Base-by-base conservation (phyloP, 768 basidiomycete genomes). In the Rhizopogon vinicolor region DNA sequence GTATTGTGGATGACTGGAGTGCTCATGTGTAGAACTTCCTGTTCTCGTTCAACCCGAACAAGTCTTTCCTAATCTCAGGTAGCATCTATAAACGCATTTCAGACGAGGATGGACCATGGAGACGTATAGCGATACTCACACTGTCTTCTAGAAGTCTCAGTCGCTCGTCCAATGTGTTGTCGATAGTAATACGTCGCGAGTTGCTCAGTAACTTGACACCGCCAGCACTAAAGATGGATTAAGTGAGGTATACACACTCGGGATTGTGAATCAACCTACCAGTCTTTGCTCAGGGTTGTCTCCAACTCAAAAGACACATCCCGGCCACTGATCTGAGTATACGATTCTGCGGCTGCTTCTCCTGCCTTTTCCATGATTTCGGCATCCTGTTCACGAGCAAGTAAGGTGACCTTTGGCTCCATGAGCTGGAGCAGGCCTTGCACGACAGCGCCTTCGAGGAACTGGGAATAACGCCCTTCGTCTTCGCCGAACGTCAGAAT, bases 101-200 rank as follows among this genome's bases (percentile, higher is more conserved):
- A 37, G 33, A 65, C 22, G 58, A 44, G 31, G 8, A 18, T 10
- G 5, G 13, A 19, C 33, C 33, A 39, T 13, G 35, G 35, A 37
- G 14, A 8, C 33, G 18, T 37, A 16, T 10, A 22, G 48, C 3
- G 3, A n/a, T 19, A 72, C 85, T 59, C 59, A 92, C 93, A 73
- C 89, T 81, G 66, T 97, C 92, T 73, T 98, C 94, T 41, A 99
- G 74, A 60, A 98, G 70, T 60, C 86, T 80, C 65, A 99, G 72
- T 45, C 96, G 81, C 70, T 98, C 94, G 62, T 96, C 95, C 50
- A 99, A 76, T 2, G 95, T 94, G 67, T 99, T 98, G 72, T 98
- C 91, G 22, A 99, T 79, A 19, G 84, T 88, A 69, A 98, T 98
- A 51, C 92, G 83, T 35, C 80, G 78, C 9, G 79, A 79, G 19